Evolutionary conservation across 495 filamentous ascomycete genomes (phyloP).

Genomic region (Trichoderma reesei): DNA sequence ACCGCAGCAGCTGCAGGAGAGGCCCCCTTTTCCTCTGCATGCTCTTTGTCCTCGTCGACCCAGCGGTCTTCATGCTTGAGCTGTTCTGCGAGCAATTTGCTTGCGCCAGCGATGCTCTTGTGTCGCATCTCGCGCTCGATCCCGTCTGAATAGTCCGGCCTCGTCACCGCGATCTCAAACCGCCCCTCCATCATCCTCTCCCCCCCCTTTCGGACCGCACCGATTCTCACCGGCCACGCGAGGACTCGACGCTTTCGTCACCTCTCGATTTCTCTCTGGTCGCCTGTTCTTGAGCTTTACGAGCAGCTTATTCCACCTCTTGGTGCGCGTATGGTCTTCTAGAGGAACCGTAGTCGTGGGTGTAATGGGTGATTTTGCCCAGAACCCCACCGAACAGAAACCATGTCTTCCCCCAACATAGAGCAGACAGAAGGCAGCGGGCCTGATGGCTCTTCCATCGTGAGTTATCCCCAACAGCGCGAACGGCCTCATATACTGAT

Average conservation of each 20-base stretch:
- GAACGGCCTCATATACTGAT: neutral
- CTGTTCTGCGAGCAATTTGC: neutral
- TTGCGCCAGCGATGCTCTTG: neutral
- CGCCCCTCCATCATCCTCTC: neutral
- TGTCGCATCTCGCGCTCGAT: neutral
- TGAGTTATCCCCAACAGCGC: slow-evolving; percentile 23
- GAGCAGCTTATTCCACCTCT: neutral
- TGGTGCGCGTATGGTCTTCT: neutral
- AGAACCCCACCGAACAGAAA: slow-evolving; percentile 20
- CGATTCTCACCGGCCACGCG: neutral
- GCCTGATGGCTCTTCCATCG: slow-evolving; percentile 52
- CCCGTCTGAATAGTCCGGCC: neutral
- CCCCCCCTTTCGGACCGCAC: neutral
- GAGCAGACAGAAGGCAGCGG: slow-evolving; percentile 31
- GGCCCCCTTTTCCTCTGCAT: neutral
- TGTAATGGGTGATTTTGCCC: slow-evolving; percentile 25
- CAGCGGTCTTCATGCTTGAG: neutral
- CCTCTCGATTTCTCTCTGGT: too few relatives aligned
- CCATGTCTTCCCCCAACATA: slow-evolving; percentile 27
- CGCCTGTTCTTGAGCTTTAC: neutral
- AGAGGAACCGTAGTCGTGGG: slow-evolving; percentile 13
- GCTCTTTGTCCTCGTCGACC: neutral
- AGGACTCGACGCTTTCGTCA: neutral
- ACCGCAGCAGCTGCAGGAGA: neutral
- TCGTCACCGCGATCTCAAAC: slow-evolving; percentile 4